Base-by-base conservation (phyloP, 106 monocot genomes). In the Allium fistulosum region DNA sequence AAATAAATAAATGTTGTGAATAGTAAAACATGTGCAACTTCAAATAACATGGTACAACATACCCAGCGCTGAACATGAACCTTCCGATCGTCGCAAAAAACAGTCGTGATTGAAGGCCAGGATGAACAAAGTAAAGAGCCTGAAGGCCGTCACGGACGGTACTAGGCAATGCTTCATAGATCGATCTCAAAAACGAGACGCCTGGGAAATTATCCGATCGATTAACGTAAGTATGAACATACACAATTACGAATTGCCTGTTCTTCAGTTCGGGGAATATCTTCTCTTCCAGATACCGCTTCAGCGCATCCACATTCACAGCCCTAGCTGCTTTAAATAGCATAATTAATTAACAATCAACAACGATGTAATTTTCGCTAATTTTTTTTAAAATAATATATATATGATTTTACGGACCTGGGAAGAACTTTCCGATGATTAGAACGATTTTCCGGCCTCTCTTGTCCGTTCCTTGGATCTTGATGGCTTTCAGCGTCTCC, bases 31-130 rank as follows among this genome's bases (percentile, higher is more conserved):
- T 11, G 57, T 15, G 17, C 4, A 22, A 9, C 17, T n/a, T 9
- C 9, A 16, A 3, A 8, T 1, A 7, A 22, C 22, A 22, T 22
- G 22, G 22, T 22, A 22, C 22, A 22, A 22, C 22, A 22, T 84
- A 96, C 91, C 84, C 83, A 47, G 79, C 52, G 78, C 81, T 81
- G 80, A 96, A 96, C 71, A 91, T 78, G 81, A 96, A 84, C 15
- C 91, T 78, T 67, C 91, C 96, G 66, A 91, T 67, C 63, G 95
- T 91, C 71, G 90, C 85, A 69, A 96, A 81, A 76, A 96, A 96
- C 71, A 96, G 85, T 48, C 96, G 85, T 48, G 91, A 57, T 66
- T 88, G 88, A 61, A 91, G 81, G 9, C 91, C 91, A 1, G 91
- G 96, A 73, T 91, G 96, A 37, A 96, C 76, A 80, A 96, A 96